Conservation (phyloP, 805 yeast species). For the Metschnikowia arizonensis region DNA sequence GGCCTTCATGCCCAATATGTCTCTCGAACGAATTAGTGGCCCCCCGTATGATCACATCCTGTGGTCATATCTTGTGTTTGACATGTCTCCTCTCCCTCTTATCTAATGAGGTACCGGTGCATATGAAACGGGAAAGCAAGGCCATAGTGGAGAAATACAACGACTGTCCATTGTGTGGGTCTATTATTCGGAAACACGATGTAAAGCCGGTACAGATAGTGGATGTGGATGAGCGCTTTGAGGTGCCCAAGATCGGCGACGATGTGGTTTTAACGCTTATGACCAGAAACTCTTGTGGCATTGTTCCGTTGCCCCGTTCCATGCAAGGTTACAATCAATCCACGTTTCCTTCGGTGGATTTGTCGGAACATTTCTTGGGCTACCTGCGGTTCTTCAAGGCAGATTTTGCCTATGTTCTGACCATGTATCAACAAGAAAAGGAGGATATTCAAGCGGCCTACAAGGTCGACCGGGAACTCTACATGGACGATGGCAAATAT, state of each 20-base stretch:
- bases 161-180: slow-evolving; percentile 80
- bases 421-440: slow-evolving; percentile 60
- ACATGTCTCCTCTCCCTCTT: slow-evolving; percentile 74
- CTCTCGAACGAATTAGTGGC: slow-evolving; percentile 79
- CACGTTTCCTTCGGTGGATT: slow-evolving; percentile 54
- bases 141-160: slow-evolving; percentile 46
- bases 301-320: slow-evolving; percentile 48
- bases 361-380: slow-evolving; percentile 26
- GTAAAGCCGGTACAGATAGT: slow-evolving; percentile 60
- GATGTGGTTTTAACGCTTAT: slow-evolving; percentile 62
- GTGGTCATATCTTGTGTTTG: slow-evolving; percentile 90
- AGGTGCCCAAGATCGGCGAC: slow-evolving; percentile 53
- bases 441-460: slow-evolving; percentile 45
- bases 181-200: slow-evolving; percentile 47
- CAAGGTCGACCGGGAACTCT: slow-evolving; percentile 56
- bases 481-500: slow-evolving; percentile 55
- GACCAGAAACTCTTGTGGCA: slow-evolving; percentile 40
- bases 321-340: slow-evolving; percentile 27
- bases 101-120: slow-evolving; percentile 46
- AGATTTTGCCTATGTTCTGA: slow-evolving; percentile 47
- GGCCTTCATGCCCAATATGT: slow-evolving; percentile 89
- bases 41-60: slow-evolving; percentile 83
- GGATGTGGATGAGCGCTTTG: slow-evolving; percentile 50
- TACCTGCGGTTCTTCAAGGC: slow-evolving; percentile 72
- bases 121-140: slow-evolving; percentile 32